Percentiles rank a stretch among this genome's conserved stretches.
Conservation (phyloP, 2,329 filamentous ascomycete genomes). For the Tolypocladium sp. region DNA sequence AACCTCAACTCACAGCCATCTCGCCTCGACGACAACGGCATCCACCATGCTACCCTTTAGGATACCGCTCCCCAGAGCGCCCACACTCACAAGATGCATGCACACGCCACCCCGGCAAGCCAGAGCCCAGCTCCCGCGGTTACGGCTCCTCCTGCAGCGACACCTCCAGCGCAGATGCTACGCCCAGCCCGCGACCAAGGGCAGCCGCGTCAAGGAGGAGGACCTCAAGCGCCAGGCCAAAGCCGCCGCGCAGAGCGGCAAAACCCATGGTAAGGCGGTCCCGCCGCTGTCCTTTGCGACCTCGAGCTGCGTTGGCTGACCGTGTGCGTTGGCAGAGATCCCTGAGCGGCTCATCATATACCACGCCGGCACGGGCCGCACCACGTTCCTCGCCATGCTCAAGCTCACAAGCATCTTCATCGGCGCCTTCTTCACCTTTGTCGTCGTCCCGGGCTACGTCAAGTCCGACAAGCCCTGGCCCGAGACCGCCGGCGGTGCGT, state of each 20-base stretch:
- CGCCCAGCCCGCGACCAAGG: conserved; percentile 7
- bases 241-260: conserved; percentile 10
- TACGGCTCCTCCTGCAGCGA: conserved; percentile 6
- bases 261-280: conserved; percentile 9
- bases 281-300: not conserved
- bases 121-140: conserved; percentile 1
- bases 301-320: not conserved
- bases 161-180: conserved; percentile 17
- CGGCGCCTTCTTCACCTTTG: conserved; percentile 54
- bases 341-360: conserved; percentile 61
- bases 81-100: not conserved
- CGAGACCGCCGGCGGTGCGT: conserved; percentile 29
- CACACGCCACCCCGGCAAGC: not conserved
- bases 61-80: not conserved
- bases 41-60: conserved; percentile 3
- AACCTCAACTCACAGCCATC: not conserved
- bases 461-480: conserved; percentile 26
- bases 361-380: conserved; percentile 60
- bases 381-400: conserved; percentile 58
- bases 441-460: conserved; percentile 53
- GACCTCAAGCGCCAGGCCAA: conserved; percentile 17
- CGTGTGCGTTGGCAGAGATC: conserved; percentile 26
- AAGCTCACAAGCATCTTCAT: conserved; percentile 65
- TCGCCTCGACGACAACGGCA: not conserved
- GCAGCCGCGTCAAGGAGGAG: conserved; percentile 7